These are phyloP conservation scores for Coemansia sp. DNA, from an alignment of 192 early-diverging fungal genomes.

Conservation along the genomic window DNA sequence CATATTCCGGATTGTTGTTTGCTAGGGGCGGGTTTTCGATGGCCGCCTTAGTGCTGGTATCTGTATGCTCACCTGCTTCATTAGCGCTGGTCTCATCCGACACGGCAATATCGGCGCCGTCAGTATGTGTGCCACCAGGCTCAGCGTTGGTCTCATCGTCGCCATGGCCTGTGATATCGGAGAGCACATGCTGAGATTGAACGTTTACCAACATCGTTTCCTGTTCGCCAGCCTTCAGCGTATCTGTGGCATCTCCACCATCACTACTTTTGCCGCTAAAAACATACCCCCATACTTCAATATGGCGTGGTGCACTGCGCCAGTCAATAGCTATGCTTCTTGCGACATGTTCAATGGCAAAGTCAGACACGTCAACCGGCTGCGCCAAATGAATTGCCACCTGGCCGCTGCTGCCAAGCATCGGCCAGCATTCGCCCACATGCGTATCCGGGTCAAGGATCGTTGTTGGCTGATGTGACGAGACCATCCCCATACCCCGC, in stretches of 20 bases:
- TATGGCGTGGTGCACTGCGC: constrained; percentile 60
- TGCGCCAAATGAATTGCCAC: constrained; percentile 62
- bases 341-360: constrained; percentile 71
- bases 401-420: constrained; percentile 61
- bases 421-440: constrained; percentile 76
- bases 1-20: constrained; percentile 19
- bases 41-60: constrained; percentile 1
- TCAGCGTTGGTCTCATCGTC: too few species aligned
- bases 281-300: constrained; percentile 67
- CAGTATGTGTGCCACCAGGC: too few species aligned
- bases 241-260: background rate
- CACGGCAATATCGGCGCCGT: too few species aligned
- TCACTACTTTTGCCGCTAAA: constrained; percentile 7
- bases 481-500: constrained; percentile 31
- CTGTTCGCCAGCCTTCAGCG: background rate
- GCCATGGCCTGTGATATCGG: too few species aligned
- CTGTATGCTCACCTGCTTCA: background rate
- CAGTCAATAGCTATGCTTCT: constrained; percentile 58
- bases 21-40: constrained; percentile 31
- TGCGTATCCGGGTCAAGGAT: constrained; percentile 53
- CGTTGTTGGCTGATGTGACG: constrained; percentile 41
- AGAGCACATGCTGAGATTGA: too few species aligned
- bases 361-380: constrained; percentile 57
- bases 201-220: background rate
- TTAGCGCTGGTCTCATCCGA: too few species aligned